Evolutionary conservation across 2,329 filamentous ascomycete genomes (phyloP).

Genomic region (Emydomyces testavorans): DNA sequence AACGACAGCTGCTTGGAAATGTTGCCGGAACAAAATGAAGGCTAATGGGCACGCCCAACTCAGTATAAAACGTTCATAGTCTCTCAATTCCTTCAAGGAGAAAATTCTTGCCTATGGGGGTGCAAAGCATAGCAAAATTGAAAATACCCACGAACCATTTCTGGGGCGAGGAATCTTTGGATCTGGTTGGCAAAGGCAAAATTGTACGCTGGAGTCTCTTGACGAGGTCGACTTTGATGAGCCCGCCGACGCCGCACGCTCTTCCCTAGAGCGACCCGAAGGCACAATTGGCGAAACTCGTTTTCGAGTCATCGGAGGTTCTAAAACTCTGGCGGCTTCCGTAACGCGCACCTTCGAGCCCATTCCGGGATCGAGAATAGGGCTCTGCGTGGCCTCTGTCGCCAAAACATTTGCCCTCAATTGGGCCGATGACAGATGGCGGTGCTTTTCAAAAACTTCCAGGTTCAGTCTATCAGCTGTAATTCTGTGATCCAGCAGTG

Average conservation of each 20-base stretch:
- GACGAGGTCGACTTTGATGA: constrained; percentile 26
- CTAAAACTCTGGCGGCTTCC: neutral
- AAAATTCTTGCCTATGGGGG: neutral
- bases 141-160: constrained; percentile 48
- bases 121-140: neutral
- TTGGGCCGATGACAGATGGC: neutral
- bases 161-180: constrained; percentile 59
- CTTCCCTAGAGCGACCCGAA: constrained; percentile 7
- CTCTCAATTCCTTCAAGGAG: neutral
- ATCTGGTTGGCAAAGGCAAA: constrained; percentile 59
- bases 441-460: neutral
- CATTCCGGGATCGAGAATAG: neutral
- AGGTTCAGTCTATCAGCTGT: constrained; percentile 26
- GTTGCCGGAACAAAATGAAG: constrained; percentile 94
- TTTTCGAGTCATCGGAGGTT: constrained; percentile 10
- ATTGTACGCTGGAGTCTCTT: constrained; percentile 39
- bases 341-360: neutral
- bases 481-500: constrained; percentile 34
- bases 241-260: constrained; percentile 25
- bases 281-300: constrained; percentile 6
- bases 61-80: constrained; percentile 16
- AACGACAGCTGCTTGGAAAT: constrained; percentile 74
- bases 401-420: neutral
- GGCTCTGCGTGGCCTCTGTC: neutral
- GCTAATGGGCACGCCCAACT: constrained; percentile 46